Base-by-base conservation (phyloP, 2,329 filamentous ascomycete genomes). In the Venturia effusa region DNA sequence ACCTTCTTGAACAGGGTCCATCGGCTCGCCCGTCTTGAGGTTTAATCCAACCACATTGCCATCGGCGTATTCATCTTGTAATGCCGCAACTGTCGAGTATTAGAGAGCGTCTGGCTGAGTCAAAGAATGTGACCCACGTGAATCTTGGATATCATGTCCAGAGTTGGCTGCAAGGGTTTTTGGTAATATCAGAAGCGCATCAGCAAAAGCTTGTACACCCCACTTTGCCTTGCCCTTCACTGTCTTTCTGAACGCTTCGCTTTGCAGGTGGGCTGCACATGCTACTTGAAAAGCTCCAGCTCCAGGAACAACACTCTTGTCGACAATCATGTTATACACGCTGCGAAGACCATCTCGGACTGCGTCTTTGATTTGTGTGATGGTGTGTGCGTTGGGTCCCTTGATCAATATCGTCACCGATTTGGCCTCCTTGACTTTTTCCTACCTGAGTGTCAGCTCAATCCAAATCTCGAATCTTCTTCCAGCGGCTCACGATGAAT, bases 271-370 rank as follows among this genome's bases (percentile, higher is more conserved):
- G 59, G 87, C 83, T 30, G 92, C 91, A 70, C 90, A 96, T 39
- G 94, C 92, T 57, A 99, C 87, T 77, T 99, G 94, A 85, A 96
- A 99, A 61, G 94, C 90, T 70, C 94, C 94, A 65, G 87, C 94
- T 65, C 94, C 94, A 1, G 94, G 94, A 32, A 99, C 91, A 24
- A 99, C 94, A 69, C 89, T 93, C 78, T 88, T 86, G 75, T 99
- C 94, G n/a, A 97, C 93, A 75, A 99, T 97, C 83, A 96, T 96
- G 82, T 99, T 99, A 84, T 97, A 97, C 61, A 97, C 94, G 74
- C 91, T 96, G 73, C 94, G 86, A 69, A 99, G 83, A 67, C 94
- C 94, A 74, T 99, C 94, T 63, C 94, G 86, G 55, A 97, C 94
- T 2, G 94, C 94, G 74, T 99, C 94, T 68, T 92, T 96, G 72